Conservation (phyloP, 352 stramenopile species). For the Aphanomyces astaci region DNA sequence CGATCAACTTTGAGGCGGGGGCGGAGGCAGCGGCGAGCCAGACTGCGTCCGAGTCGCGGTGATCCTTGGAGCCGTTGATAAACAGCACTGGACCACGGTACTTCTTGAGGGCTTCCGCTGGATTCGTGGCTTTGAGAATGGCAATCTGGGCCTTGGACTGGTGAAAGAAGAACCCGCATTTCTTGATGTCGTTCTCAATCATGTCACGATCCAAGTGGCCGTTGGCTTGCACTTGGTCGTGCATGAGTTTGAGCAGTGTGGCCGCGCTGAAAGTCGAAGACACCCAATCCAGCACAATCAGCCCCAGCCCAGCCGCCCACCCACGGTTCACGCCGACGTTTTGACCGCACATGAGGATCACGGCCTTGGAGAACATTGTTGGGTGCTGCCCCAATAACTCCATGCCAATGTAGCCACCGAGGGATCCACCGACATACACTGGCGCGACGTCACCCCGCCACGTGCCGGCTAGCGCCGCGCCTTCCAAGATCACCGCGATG, state of each 20-base stretch:
- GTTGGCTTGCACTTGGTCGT: neutral
- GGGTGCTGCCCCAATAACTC: neutral
- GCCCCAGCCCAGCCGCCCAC: neutral
- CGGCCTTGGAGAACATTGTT: neutral
- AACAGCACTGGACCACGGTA: slow-evolving; percentile 82
- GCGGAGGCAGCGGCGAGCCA: neutral
- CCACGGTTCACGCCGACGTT: neutral
- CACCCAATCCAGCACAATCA: neutral
- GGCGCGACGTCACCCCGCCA: neutral
- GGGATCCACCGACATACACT: neutral
- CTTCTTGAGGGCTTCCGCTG: slow-evolving; percentile 51
- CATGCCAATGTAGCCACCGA: slow-evolving; percentile 12
- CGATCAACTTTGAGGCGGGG: neutral
- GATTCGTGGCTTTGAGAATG: slow-evolving; percentile 79
- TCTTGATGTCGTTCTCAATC: neutral
- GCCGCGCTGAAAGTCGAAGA: neutral
- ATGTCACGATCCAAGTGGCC: neutral
- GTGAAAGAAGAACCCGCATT: neutral
- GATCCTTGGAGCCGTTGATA: slow-evolving; percentile 34
- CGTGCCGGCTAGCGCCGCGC: neutral
- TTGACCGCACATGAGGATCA: slow-evolving; percentile 5
- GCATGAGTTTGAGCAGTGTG: neutral
- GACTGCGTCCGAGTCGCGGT: neutral
- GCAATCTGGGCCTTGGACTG: slow-evolving; percentile 43
- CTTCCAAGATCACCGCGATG: neutral